phyloP scores from a whole-genome alignment of 768 basidiomycete genomes.

The Infundibulicybe gibba region DNA sequence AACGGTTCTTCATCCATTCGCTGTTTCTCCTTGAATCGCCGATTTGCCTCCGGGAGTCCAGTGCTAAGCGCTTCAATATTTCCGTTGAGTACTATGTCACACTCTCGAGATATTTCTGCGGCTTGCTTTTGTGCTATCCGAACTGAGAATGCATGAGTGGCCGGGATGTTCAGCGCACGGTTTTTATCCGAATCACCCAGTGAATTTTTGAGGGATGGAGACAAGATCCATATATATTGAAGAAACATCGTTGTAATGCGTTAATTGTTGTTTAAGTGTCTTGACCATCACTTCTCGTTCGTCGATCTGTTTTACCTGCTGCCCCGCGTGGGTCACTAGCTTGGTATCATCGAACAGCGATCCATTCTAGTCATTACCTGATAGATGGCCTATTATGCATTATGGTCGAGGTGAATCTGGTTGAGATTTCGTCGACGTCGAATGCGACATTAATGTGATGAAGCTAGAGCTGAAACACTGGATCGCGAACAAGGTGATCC shows the following conservation, averaged over 20 bases:
- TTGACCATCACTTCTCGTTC: slow-evolving; percentile 92
- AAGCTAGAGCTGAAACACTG: slow-evolving; percentile 61
- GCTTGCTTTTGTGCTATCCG: slow-evolving; percentile 94
- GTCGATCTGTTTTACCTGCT: slow-evolving; percentile 72
- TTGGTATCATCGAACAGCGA: slow-evolving; percentile 50
- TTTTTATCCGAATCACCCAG: slow-evolving; percentile 93
- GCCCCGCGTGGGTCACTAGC: slow-evolving; percentile 54
- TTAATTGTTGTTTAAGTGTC: slow-evolving; percentile 88
- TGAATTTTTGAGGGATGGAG: slow-evolving; percentile 75
- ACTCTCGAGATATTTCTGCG: slow-evolving; percentile 82
- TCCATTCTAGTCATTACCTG: slow-evolving; percentile 34
- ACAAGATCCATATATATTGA: slow-evolving; percentile 92
- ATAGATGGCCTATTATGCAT: slow-evolving; percentile 48
- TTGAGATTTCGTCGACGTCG: slow-evolving; percentile 71
- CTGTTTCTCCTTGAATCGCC: slow-evolving; percentile 39
- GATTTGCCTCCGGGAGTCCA: slow-evolving; percentile 67
- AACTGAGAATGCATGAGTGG: slow-evolving; percentile 39
- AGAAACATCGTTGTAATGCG: slow-evolving; percentile 89
- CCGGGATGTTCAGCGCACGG: slow-evolving; percentile 49
- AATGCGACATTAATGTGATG: slow-evolving; percentile 57
- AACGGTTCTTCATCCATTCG: slow-evolving; percentile 83
- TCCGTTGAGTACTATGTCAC: slow-evolving; percentile 65
- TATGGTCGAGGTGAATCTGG: slow-evolving; percentile 69
- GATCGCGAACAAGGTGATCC: slow-evolving; percentile 10
- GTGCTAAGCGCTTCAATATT: slow-evolving; percentile 65